phyloP scores from a whole-genome alignment of 2,329 filamentous ascomycete genomes.

The Penicillium sp. region DNA sequence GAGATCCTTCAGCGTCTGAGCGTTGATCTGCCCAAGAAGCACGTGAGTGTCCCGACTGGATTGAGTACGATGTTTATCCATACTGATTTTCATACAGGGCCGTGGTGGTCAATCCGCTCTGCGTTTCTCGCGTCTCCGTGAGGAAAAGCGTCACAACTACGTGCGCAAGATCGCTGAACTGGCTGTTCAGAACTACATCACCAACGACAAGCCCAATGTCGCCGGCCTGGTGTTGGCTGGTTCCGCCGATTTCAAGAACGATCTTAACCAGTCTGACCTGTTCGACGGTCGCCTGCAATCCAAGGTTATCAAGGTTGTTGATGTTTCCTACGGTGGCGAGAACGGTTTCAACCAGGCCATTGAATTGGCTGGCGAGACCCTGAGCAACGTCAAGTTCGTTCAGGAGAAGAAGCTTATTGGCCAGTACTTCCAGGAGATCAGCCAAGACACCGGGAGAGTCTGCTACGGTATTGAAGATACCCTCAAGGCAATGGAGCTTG shows the following conservation, averaged over 20 bases:
- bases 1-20: constrained; percentile 98
- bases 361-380: constrained; percentile 87
- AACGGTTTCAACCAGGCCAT: constrained; percentile 99
- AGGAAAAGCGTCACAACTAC: constrained; percentile 99
- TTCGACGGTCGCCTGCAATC: constrained; percentile 86
- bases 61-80: neutral
- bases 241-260: constrained; percentile 99
- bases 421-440: constrained; percentile 98
- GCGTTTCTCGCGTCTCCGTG: constrained; percentile 98
- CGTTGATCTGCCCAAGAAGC: constrained; percentile 98
- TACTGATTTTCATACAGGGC: constrained; percentile 46
- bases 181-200: constrained; percentile 98
- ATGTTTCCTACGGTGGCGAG: constrained; percentile 97
- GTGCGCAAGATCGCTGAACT: constrained; percentile 97
- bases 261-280: constrained; percentile 94
- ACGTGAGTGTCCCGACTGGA: constrained; percentile 44
- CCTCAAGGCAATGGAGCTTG: constrained; percentile 90
- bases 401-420: constrained; percentile 99
- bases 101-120: constrained; percentile 99
- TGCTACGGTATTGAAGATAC: constrained; percentile 99
- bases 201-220: constrained; percentile 96
- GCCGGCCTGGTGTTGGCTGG: constrained; percentile 92
- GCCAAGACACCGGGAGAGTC: constrained; percentile 91
- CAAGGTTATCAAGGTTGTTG: constrained; percentile 99
- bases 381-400: constrained; percentile 99